These are phyloP conservation scores for Thelephora terrestris DNA, from an alignment of 1,284 basidiomycete species.

Conservation along the genomic window DNA sequence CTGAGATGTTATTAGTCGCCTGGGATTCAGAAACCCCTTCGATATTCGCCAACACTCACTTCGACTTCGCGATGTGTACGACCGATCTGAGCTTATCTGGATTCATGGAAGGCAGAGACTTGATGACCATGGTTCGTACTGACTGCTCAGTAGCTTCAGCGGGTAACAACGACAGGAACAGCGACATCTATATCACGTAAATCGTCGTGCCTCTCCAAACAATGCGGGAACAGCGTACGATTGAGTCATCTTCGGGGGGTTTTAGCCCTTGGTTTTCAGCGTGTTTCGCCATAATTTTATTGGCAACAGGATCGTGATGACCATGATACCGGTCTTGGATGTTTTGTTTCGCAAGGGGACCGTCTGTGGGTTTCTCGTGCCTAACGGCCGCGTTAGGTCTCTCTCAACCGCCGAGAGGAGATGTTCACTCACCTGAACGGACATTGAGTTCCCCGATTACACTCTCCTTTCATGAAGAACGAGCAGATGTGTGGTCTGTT, in stretches of 20 bases:
- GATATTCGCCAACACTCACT: conserved; percentile 28
- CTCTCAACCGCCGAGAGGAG: not conserved
- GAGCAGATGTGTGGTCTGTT: conserved; percentile 93
- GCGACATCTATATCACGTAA: conserved; percentile 58
- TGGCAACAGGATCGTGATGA: conserved; percentile 82
- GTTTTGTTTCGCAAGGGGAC: conserved; percentile 82
- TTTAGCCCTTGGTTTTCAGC: conserved; percentile 75
- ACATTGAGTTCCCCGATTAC: conserved; percentile 84
- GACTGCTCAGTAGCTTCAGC: conserved; percentile 62
- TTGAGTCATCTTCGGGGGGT: conserved; percentile 79
- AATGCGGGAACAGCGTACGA: conserved; percentile 46
- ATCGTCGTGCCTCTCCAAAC: conserved; percentile 2
- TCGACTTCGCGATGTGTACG: conserved; percentile 78
- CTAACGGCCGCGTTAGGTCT: conserved; percentile 24
- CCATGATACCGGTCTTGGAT: conserved; percentile 91
- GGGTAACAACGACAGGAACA: conserved; percentile 86
- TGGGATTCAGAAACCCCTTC: conserved; percentile 5
- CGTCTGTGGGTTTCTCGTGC: conserved; percentile 83
- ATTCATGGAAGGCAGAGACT: conserved; percentile 61
- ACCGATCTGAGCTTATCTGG: conserved; percentile 70
- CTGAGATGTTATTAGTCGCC: conserved; percentile 28
- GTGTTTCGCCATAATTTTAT: conserved; percentile 70
- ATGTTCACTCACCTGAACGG: conserved; percentile 61
- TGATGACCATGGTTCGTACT: conserved; percentile 68
- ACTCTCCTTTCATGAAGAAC: conserved; percentile 94